phyloP scores from a whole-genome alignment of 257 asterid species.

The Lantana camara region DNA sequence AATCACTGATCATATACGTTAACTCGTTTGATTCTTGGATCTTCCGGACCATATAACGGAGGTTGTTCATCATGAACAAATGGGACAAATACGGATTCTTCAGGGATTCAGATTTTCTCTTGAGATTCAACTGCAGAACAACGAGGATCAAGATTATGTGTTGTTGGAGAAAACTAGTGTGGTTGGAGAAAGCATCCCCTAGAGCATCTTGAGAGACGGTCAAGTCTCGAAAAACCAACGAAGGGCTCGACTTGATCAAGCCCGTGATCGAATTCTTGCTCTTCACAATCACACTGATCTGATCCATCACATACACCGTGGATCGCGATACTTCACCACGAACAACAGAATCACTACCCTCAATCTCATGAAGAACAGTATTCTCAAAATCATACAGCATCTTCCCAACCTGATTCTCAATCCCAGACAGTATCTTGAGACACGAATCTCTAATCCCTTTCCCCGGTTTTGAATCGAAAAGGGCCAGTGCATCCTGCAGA shows the following conservation, averaged over 20 bases:
- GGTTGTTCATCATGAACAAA: conserved; percentile 47
- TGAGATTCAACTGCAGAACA: conserved; percentile 30
- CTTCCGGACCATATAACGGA: conserved; percentile 27
- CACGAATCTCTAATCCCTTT: conserved; percentile 16
- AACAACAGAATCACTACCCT: not conserved
- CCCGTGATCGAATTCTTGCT: conserved; percentile 28
- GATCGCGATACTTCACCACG: conserved; percentile 33
- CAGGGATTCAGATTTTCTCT: conserved; percentile 22
- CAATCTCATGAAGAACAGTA: conserved; percentile 24
- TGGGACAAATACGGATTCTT: conserved; percentile 26
- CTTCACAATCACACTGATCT: conserved; percentile 23
- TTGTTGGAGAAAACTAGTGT: conserved; percentile 27
- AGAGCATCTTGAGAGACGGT: conserved; percentile 23
- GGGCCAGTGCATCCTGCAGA: conserved; percentile 22
- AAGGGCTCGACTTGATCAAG: conserved; percentile 38
- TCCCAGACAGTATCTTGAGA: not conserved
- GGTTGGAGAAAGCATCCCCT: not conserved
- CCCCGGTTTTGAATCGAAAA: conserved; percentile 32
- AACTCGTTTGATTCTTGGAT: conserved; percentile 36
- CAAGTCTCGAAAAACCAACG: conserved; percentile 14
- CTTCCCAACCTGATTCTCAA: conserved; percentile 33
- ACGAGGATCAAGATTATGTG: conserved; percentile 43
- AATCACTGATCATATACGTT: conserved; percentile 34
- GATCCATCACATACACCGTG: conserved; percentile 31
- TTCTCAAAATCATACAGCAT: conserved; percentile 38